Evolutionary conservation across 2,329 filamentous ascomycete species (phyloP).

Genomic region (Botrytis fabae): DNA sequence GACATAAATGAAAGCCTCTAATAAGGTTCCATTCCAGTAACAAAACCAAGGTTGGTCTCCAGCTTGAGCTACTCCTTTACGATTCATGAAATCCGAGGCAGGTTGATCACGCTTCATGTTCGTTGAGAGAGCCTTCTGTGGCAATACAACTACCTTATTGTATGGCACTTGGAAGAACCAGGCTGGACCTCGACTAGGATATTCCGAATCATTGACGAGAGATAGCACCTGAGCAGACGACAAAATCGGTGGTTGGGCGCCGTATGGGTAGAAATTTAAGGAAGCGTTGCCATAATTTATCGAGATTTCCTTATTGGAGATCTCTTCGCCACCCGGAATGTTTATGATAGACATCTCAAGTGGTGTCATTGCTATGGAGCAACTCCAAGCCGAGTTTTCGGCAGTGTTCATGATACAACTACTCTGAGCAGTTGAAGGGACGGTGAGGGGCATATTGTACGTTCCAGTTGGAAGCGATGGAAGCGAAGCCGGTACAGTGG

Average conservation of each 20-base stretch:
- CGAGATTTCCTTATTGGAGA: slow-evolving; percentile 37
- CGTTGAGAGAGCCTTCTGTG: slow-evolving; percentile 28
- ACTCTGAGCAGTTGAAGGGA: slow-evolving; percentile 50
- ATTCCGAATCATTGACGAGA: slow-evolving; percentile 58
- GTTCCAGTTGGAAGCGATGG: slow-evolving; percentile 55
- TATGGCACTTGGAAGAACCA: slow-evolving; percentile 63
- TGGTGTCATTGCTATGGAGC: slow-evolving; percentile 47
- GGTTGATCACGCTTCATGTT: slow-evolving; percentile 26
- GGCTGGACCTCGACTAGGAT: slow-evolving; percentile 57
- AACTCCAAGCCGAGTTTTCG: slow-evolving; percentile 63
- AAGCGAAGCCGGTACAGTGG: slow-evolving; percentile 52
- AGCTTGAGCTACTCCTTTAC: slow-evolving; percentile 46
- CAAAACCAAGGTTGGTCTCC: slow-evolving; percentile 69
- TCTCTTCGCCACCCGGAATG: slow-evolving; percentile 29
- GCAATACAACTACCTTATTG: slow-evolving; percentile 62
- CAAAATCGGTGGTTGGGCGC: slow-evolving; percentile 59
- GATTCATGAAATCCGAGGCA: slow-evolving; percentile 28
- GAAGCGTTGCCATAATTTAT: slow-evolving; percentile 45
- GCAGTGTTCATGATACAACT: slow-evolving; percentile 58
- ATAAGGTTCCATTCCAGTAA: slow-evolving; percentile 65
- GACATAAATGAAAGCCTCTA: slow-evolving; percentile 68
- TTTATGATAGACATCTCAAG: slow-evolving; percentile 32
- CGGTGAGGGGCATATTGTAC: slow-evolving; percentile 55
- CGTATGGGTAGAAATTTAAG: slow-evolving; percentile 53
- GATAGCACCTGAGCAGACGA: slow-evolving; percentile 48